These are phyloP conservation scores for Rhizopogon vinicolor DNA, from an alignment of 768 basidiomycete species.

Conservation along the genomic window DNA sequence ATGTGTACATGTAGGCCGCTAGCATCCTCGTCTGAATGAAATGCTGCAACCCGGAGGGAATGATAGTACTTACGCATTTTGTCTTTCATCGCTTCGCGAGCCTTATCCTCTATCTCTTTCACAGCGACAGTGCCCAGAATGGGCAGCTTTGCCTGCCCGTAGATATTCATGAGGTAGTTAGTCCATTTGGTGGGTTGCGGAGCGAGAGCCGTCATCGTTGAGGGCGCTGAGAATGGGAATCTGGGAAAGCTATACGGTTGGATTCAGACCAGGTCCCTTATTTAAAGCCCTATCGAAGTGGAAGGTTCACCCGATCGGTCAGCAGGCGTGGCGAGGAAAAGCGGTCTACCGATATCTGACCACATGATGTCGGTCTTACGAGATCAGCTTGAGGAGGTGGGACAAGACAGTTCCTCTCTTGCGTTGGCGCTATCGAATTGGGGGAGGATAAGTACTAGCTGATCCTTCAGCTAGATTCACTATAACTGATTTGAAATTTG, in stretches of 20 bases:
- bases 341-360: too few relatives aligned
- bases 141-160: conserved; percentile 13
- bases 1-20: conserved; percentile 73
- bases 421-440: neutral
- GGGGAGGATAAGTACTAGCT: neutral
- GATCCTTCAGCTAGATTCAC: neutral
- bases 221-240: neutral
- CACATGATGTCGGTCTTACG: too few relatives aligned
- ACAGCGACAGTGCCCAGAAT: conserved; percentile 54
- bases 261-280: neutral
- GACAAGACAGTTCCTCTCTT: conserved; percentile 16
- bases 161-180: conserved; percentile 19
- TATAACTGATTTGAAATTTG: neutral
- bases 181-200: conserved; percentile 22
- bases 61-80: conserved; percentile 38
- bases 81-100: conserved; percentile 57
- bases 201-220: conserved; percentile 13
- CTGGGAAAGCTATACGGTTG: neutral
- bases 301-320: neutral
- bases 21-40: conserved; percentile 5
- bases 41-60: neutral
- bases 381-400: too few relatives aligned
- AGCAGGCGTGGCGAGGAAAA: neutral
- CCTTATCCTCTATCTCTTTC: conserved; percentile 63
- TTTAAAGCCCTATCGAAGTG: neutral